Base-by-base conservation (phyloP, 2,329 filamentous ascomycete species). In the Harringtonia lauricola region DNA sequence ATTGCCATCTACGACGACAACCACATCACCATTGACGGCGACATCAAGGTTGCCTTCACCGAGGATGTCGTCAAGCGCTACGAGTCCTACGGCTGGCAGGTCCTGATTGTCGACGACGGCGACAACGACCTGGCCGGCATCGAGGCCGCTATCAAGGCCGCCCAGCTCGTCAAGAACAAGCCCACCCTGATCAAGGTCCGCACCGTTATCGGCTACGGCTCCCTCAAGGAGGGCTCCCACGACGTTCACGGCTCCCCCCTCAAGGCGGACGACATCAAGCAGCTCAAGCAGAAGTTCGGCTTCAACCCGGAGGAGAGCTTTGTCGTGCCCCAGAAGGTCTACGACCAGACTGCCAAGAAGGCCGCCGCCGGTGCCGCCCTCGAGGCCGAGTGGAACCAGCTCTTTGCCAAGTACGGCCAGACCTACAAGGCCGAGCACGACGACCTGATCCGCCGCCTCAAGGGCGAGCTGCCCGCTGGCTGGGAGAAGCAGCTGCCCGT, bases 1-100 rank as follows among this genome's bases (percentile, higher is more conserved):
- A 96, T 96, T 68, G 81, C 79, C 67, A 77, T 98, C 68, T 98
- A 90, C 68, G 92, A 98, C 63, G 92, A 98, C 76, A 98, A 98
- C 79, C 85, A 95, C 67, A 96, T 98, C 62, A 94, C 76, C 58
- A 81, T 81, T 62, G 92, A 98, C 62, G 92, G 92, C 67, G 84
- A 95, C 74, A 96, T 85, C 70, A 92, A 92, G 71, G 81, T 79
- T 61, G 83, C 92, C 54, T 96, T 98, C 75, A 98, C 92, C 48
- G 92, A 98, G 73, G 89, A 98, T 57, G 90, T 96, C 49, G 65
- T 75, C 58, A 92, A 94, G 79, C 82, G 90, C 61, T 96, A 96
- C 66, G 87, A 96, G 73, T 65, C 92, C 49, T 98, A 95, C 67
- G 92, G 89, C 71, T 98, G 92, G 92, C 88, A 98, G 68, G 80